Percentiles rank a stretch among this genome's conserved stretches.
phyloP scores from a whole-genome alignment of 495 filamentous ascomycete genomes.

The Penicilliopsis zonata region DNA sequence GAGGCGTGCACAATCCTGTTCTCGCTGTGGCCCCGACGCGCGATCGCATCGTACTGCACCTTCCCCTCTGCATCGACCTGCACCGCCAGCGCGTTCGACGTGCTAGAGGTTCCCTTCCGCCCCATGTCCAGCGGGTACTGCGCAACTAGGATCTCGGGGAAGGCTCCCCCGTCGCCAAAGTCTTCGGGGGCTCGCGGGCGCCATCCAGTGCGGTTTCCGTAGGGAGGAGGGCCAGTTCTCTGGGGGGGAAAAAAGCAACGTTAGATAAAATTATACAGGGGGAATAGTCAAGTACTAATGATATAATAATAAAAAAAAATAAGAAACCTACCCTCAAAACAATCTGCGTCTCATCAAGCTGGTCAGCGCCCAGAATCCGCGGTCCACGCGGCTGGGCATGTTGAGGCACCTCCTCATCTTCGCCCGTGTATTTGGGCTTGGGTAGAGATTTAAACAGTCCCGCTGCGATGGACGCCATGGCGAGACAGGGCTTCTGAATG shows the following conservation, averaged over 20 bases:
- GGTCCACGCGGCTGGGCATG: constrained; percentile 66
- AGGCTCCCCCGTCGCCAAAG: constrained; percentile 92
- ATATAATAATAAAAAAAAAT: too few species aligned
- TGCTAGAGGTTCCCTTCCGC: constrained; percentile 52
- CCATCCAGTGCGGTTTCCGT: constrained; percentile 77
- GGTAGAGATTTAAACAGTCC: constrained; percentile 76
- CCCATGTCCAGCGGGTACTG: constrained; percentile 97
- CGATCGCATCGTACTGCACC: constrained; percentile 94
- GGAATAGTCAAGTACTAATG: too few species aligned
- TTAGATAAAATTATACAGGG: too few species aligned
- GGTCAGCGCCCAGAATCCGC: constrained; percentile 62
- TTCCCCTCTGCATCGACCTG: constrained; percentile 87
- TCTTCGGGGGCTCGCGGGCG: constrained; percentile 77
- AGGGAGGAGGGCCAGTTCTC: constrained; percentile 76
- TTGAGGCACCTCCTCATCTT: constrained; percentile 67
- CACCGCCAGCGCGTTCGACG: constrained; percentile 78
- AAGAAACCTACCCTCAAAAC: constrained; percentile 56
- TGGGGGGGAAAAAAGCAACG: constrained; percentile 21
- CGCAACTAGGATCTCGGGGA: constrained; percentile 86
- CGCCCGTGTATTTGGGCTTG: constrained; percentile 77
- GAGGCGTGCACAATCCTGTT: constrained; percentile 81
- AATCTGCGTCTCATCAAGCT: constrained; percentile 76
- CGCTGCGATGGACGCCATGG: constrained; percentile 60
- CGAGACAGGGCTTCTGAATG: constrained; percentile 8
- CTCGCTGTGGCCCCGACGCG: constrained; percentile 74